Percentiles rank a stretch among this genome's conserved stretches.
phyloP scores from a whole-genome alignment of 202 grass and related monocot species.

The Dendrocalamus latiflorus region DNA sequence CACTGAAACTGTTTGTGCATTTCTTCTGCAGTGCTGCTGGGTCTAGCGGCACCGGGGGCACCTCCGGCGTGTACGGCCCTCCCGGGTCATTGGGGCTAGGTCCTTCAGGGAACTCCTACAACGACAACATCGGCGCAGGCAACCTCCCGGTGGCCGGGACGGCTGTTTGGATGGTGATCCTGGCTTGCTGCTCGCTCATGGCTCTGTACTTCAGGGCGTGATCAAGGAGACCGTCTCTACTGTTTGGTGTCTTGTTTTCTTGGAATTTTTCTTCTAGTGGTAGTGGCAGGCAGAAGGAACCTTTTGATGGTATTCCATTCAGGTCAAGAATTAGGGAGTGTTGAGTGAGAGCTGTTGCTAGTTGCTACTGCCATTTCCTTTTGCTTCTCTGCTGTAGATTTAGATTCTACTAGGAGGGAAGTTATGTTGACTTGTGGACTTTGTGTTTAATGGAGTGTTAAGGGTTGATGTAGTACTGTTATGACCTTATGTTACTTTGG shows the following conservation, averaged over 20 bases:
- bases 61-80: conserved; percentile 36
- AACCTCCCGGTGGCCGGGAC: neutral
- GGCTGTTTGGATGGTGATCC: neutral
- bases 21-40: conserved; percentile 44
- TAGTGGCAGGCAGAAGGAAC: conserved; percentile 36
- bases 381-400: conserved; percentile 31
- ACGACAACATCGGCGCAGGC: conserved; percentile 22
- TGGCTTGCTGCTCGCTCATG: conserved; percentile 36
- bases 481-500: neutral
- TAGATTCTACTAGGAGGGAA: neutral
- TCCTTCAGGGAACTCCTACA: conserved; percentile 42
- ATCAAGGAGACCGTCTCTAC: neutral
- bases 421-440: neutral
- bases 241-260: conserved; percentile 18
- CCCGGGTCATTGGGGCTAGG: conserved; percentile 38
- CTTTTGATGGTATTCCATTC: conserved; percentile 23
- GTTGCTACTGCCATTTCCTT: conserved; percentile 1
- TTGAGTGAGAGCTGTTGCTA: neutral
- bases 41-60: conserved; percentile 4
- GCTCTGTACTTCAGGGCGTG: conserved; percentile 25
- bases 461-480: neutral
- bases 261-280: neutral
- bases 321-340: conserved; percentile 25
- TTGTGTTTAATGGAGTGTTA: neutral
- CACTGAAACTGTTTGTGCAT: neutral